These are phyloP conservation scores for Ceratobasidium sp. DNA, from an alignment of 1,284 basidiomycete genomes.

Conservation along the genomic window DNA sequence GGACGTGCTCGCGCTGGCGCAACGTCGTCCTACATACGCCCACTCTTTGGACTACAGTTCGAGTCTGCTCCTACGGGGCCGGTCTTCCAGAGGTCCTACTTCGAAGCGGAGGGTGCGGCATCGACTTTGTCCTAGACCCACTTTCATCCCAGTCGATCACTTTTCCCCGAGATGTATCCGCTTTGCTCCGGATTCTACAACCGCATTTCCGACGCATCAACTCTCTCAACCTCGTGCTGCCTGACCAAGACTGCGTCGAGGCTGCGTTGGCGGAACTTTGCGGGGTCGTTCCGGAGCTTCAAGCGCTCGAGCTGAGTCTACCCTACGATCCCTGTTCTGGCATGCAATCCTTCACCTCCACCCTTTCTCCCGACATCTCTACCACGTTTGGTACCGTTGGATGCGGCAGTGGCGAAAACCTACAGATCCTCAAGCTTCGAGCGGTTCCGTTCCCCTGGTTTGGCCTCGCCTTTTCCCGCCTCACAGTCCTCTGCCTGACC, in stretches of 20 bases:
- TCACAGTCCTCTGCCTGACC: slow-evolving; percentile 22
- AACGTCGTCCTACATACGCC: slow-evolving; percentile 26
- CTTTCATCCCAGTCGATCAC: slow-evolving; percentile 23
- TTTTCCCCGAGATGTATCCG: slow-evolving; percentile 40
- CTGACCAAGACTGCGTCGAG: slow-evolving; percentile 40
- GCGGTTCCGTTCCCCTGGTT: slow-evolving; percentile 35
- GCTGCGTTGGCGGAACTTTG: slow-evolving; percentile 18
- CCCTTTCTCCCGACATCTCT: slow-evolving; percentile 9
- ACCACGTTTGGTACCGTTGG: slow-evolving; percentile 17
- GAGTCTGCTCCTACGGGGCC: slow-evolving; percentile 22
- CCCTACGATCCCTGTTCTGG: slow-evolving; percentile 39
- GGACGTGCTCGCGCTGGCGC: slow-evolving; percentile 42
- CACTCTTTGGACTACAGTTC: slow-evolving; percentile 35
- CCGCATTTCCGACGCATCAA: slow-evolving; percentile 23
- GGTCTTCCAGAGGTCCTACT: slow-evolving; percentile 26
- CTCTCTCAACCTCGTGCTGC: slow-evolving; percentile 31
- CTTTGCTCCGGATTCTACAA: slow-evolving; percentile 18
- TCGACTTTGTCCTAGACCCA: slow-evolving; percentile 36
- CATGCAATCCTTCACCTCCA: slow-evolving; percentile 25
- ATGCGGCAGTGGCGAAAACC: slow-evolving; percentile 33
- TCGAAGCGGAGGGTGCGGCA: slow-evolving; percentile 28
- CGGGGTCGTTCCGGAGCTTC: slow-evolving; percentile 21
- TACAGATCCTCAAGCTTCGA: slow-evolving; percentile 32
- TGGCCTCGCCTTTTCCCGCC: slow-evolving; percentile 29
- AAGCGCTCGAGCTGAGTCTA: slow-evolving; percentile 31